Evolutionary conservation across 192 early-diverging fungal genomes (phyloP).

Genomic region (Glomus cerebriforme): DNA sequence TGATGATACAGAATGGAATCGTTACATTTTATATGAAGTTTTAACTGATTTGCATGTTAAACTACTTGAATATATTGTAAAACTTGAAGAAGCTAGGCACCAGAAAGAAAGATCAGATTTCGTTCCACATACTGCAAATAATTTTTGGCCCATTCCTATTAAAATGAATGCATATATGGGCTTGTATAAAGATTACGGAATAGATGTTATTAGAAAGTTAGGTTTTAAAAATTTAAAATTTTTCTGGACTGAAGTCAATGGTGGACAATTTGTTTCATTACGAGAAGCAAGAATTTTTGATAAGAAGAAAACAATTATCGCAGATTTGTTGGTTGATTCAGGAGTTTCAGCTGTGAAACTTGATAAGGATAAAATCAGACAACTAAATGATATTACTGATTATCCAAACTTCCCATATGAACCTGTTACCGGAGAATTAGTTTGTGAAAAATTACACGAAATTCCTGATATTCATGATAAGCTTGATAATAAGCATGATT

Average conservation of each 20-base stretch:
- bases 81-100: neutral
- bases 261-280: slow-evolving; percentile 1
- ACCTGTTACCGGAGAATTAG: too few relatives aligned
- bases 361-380: too few relatives aligned
- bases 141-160: neutral
- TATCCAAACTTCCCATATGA: too few relatives aligned
- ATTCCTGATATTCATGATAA: too few relatives aligned
- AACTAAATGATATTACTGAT: too few relatives aligned
- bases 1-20: neutral
- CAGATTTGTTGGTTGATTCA: neutral
- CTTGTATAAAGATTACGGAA: neutral
- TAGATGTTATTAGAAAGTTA: neutral
- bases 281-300: neutral
- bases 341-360: neutral
- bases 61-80: neutral
- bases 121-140: neutral
- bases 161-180: neutral
- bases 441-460: neutral
- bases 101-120: neutral
- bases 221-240: neutral
- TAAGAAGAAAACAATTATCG: neutral
- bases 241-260: neutral
- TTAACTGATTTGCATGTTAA: neutral
- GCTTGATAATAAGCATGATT: neutral
- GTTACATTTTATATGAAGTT: neutral